Evolutionary conservation across 345 rosid genomes (phyloP).

Genomic region (Gossypium australe): DNA sequence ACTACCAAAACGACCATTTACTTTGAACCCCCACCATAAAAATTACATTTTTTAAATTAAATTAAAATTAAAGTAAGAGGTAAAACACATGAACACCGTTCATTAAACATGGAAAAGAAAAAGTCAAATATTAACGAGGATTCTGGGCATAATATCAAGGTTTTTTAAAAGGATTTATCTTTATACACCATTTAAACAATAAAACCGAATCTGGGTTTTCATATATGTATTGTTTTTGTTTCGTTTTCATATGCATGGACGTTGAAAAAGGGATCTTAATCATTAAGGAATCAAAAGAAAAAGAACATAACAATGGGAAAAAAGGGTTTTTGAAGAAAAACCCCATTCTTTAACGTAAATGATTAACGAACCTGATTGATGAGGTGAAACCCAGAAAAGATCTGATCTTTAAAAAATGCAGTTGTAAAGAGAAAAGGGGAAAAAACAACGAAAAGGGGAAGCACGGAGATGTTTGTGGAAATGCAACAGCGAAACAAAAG

Average conservation of each 20-base stretch:
- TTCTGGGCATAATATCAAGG: not conserved
- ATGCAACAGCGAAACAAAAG: not conserved
- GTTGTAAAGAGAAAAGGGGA: not conserved
- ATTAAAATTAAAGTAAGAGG: not conserved
- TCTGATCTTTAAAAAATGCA: conserved; percentile 4
- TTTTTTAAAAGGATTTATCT: too few species aligned
- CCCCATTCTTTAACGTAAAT: not conserved
- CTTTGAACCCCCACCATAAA: conserved; percentile 14
- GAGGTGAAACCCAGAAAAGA: not conserved
- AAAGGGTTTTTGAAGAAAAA: not conserved
- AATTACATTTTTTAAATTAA: not conserved
- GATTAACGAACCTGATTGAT: conserved; percentile 12
- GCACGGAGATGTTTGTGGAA: not conserved
- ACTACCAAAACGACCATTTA: conserved; percentile 40
- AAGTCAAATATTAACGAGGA: conserved; percentile 5
- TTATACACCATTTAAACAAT: too few species aligned
- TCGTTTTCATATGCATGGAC: conserved; percentile 8
- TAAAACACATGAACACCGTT: not conserved
- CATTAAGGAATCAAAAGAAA: not conserved
- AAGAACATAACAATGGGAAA: not conserved
- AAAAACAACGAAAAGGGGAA: not conserved
- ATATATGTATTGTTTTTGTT: not conserved
- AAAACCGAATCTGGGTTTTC: not conserved
- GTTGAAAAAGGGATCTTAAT: not conserved
- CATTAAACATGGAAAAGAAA: conserved; percentile 1